Evolutionary conservation across 2,329 filamentous ascomycete genomes (phyloP), one percentile per base, ranked within the genome.

Genomic region (Erysiphe neolycopersici): DNA sequence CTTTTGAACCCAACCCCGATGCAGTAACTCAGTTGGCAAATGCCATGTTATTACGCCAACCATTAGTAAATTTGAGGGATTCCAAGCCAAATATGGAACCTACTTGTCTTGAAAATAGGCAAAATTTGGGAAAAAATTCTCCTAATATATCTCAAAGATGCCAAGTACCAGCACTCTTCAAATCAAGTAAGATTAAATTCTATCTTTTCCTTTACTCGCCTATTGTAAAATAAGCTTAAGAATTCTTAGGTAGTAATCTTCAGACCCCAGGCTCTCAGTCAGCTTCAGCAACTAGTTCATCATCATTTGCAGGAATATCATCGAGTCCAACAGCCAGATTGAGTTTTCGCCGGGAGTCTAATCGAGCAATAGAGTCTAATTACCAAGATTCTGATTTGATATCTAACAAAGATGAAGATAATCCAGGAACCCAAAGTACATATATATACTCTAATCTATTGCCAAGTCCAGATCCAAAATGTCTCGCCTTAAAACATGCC

Each of bases 251-350:
- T 46, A 45, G 46, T 2, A 52, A 50, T 38, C 16, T 26, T 13
- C 45, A 47, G n/a, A 54, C 46, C 38, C 49, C 49, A 18, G 26
- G 45, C 11, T 40, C 41, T 5, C 30, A 39, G 16, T 30, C 47
- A 40, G 13, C 31, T 13, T 29, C 48, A 1, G 22, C 46, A 0
- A 22, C 32, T 19, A 46, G 38, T 13, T 52, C 49, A n/a, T 52
- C 52, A 18, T 49, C 55, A 16, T 45, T 47, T 3, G 44, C 42
- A 5, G 42, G 42, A 11, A 46, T 48, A 41, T 39, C 12, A 12
- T 57, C 54, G 13, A 58, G 55, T 42, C 54, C 55, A 18, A 51
- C 52, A 8, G 45, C 46, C 11, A 51, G 50, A 48, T 45, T 51
- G 35, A 54, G 47, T 43, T 43, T 51, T 12, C 53, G 54, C 19